phyloP scores from a whole-genome alignment of 768 basidiomycete genomes.

The Boletus vermiculosoides region DNA sequence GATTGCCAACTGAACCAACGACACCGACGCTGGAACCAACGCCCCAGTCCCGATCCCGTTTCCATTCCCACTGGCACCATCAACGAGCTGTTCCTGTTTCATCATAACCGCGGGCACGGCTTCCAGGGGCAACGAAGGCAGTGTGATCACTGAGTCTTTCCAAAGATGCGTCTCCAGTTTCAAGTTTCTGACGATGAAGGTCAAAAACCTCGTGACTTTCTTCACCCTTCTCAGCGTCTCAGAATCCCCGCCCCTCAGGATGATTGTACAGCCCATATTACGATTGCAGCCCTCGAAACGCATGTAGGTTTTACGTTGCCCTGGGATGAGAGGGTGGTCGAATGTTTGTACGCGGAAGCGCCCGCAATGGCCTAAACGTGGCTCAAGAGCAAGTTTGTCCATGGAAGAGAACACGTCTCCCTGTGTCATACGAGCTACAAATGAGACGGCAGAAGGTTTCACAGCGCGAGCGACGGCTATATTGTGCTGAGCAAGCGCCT shows the following conservation, averaged over 20 bases:
- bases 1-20: conserved; percentile 22
- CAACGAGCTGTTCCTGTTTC: conserved; percentile 27
- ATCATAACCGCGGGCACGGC: conserved; percentile 52
- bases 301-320: conserved; percentile 93
- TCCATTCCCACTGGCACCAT: conserved; percentile 24
- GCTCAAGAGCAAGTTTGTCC: conserved; percentile 88
- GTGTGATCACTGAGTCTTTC: conserved; percentile 82
- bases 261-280: conserved; percentile 93
- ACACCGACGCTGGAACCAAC: conserved; percentile 24
- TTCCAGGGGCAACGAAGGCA: conserved; percentile 63
- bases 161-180: conserved; percentile 93
- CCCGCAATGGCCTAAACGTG: conserved; percentile 83
- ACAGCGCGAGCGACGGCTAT: conserved; percentile 91
- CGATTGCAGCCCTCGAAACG: conserved; percentile 94
- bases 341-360: conserved; percentile 89
- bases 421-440: conserved; percentile 91
- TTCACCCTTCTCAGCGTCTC: conserved; percentile 83
- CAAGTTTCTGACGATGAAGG: conserved; percentile 88
- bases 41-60: conserved; percentile 11
- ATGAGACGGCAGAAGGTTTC: conserved; percentile 82
- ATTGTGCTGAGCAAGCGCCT: conserved; percentile 77
- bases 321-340: conserved; percentile 93
- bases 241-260: conserved; percentile 83
- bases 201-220: conserved; percentile 88
- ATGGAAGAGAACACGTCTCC: conserved; percentile 94